Percentiles rank a stretch among this genome's conserved stretches.
Conservation (phyloP, 1,284 basidiomycete genomes). For the Microbotryomycetes sp. region DNA sequence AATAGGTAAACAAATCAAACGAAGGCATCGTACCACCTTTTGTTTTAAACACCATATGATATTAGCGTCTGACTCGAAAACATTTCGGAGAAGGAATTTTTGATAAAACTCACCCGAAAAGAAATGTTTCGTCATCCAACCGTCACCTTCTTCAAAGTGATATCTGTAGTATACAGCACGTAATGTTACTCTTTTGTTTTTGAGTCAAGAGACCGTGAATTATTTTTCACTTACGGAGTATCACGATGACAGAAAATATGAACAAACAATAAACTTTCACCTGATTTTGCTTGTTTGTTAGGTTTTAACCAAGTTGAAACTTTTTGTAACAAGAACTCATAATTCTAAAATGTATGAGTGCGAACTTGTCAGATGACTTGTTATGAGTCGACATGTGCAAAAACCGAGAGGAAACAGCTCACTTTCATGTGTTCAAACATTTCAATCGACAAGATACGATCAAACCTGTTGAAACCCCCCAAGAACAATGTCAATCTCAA, state of each 20-base stretch:
- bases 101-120: constrained; percentile 53
- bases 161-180: constrained; percentile 48
- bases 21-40: constrained; percentile 59
- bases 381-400: background rate
- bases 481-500: constrained; percentile 3
- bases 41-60: too few species aligned
- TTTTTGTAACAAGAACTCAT: constrained; percentile 59
- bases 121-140: constrained; percentile 73
- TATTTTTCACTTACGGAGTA: constrained; percentile 38
- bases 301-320: constrained; percentile 62
- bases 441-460: constrained; percentile 68
- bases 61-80: too few species aligned
- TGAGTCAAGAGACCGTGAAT: too few species aligned
- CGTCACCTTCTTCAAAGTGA: constrained; percentile 65
- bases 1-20: constrained; percentile 64
- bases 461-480: constrained; percentile 54
- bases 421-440: constrained; percentile 74
- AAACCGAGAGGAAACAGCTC: background rate
- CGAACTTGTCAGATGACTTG: background rate
- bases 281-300: constrained; percentile 40
- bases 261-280: constrained; percentile 56
- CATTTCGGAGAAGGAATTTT: constrained; percentile 20
- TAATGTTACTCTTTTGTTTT: too few species aligned
- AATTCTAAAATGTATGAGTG: too few species aligned
- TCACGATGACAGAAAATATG: constrained; percentile 68